phyloP scores from a whole-genome alignment of 305 asterid species.

The Stenogyne calaminthoides region DNA sequence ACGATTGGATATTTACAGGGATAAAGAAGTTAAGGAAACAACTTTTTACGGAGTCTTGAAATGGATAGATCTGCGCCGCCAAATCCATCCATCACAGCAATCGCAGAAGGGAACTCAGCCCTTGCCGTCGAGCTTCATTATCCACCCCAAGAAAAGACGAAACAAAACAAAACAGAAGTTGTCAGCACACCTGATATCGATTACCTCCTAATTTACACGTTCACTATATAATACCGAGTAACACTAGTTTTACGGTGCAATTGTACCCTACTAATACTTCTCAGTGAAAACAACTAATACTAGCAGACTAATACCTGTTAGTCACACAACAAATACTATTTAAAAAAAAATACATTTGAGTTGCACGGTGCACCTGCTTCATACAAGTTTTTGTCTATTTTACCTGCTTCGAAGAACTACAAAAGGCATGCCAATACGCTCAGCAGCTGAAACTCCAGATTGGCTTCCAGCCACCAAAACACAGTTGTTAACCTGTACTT shows the following conservation, averaged over 20 bases:
- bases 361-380: too few relatives aligned
- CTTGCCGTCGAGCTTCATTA: constrained; percentile 68
- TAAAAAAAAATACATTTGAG: too few relatives aligned
- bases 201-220: not conserved
- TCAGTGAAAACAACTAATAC: too few relatives aligned
- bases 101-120: constrained; percentile 79
- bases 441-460: constrained; percentile 81
- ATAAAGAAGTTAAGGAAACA: constrained; percentile 29
- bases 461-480: constrained; percentile 88
- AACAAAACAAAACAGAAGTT: not conserved
- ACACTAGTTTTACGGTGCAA: too few relatives aligned
- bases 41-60: constrained; percentile 55
- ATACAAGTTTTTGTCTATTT: not conserved
- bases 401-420: constrained; percentile 95
- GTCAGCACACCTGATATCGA: not conserved
- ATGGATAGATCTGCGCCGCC: constrained; percentile 84
- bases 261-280: too few relatives aligned
- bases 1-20: not conserved
- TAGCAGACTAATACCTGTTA: too few relatives aligned
- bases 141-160: not conserved
- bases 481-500: constrained; percentile 57
- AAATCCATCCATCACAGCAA: constrained; percentile 80
- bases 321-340: too few relatives aligned
- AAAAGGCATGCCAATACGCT: constrained; percentile 81
- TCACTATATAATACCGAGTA: too few relatives aligned